Conservation (phyloP, 345 rosid species). For the Microcos paniculata region DNA sequence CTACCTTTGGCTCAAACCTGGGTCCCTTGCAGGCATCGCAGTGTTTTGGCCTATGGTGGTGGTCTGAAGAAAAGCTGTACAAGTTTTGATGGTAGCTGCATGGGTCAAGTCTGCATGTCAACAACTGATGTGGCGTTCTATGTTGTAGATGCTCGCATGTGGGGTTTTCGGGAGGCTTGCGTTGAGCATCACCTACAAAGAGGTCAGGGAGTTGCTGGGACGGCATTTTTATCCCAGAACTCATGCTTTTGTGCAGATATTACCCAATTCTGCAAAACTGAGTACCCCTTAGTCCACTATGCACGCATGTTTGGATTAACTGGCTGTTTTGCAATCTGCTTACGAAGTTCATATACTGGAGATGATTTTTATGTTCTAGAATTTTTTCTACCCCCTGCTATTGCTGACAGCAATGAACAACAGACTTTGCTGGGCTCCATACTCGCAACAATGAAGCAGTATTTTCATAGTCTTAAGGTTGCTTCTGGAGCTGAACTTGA, state of each 20-base stretch:
- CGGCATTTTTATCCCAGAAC: slow-evolving; percentile 70
- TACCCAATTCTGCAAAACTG: slow-evolving; percentile 74
- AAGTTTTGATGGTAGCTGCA: slow-evolving; percentile 87
- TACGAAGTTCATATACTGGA: slow-evolving; percentile 71
- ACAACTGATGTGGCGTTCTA: slow-evolving; percentile 84
- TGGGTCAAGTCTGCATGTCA: slow-evolving; percentile 91
- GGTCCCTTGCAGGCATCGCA: slow-evolving; percentile 94
- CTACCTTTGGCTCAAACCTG: slow-evolving; percentile 97
- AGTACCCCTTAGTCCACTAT: slow-evolving; percentile 93
- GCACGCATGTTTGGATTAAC: slow-evolving; percentile 85
- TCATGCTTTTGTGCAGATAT: slow-evolving; percentile 76
- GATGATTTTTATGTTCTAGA: slow-evolving; percentile 87
- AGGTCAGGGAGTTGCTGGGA: slow-evolving; percentile 94
- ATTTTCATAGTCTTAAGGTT: slow-evolving; percentile 71
- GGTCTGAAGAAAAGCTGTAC: slow-evolving; percentile 86
- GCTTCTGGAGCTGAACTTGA: slow-evolving; percentile 66
- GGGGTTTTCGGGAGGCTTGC: slow-evolving; percentile 97
- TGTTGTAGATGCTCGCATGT: slow-evolving; percentile 82
- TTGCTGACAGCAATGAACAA: slow-evolving; percentile 47
- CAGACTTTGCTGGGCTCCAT: slow-evolving; percentile 59
- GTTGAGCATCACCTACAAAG: slow-evolving; percentile 93
- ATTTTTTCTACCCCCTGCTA: slow-evolving; percentile 69
- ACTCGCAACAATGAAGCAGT: slow-evolving; percentile 74
- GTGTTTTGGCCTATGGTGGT: slow-evolving; percentile 78
- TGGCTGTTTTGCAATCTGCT: slow-evolving; percentile 78